phyloP scores from a whole-genome alignment of 768 basidiomycete genomes.

The Tephrocybe sp. region DNA sequence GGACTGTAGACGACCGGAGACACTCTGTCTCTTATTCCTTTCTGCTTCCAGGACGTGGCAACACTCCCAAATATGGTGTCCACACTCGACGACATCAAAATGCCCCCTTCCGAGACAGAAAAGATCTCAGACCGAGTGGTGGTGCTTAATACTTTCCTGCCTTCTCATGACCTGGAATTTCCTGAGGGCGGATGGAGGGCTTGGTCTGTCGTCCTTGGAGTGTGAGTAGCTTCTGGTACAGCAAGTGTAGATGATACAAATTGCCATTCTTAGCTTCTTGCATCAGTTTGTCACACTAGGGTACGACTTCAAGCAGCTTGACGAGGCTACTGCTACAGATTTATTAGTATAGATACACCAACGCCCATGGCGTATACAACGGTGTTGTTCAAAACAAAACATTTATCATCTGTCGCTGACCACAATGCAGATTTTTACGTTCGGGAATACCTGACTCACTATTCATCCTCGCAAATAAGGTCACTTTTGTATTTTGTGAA shows the following conservation, averaged over 20 bases:
- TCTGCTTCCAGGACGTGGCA: too few species aligned
- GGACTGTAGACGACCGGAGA: too few species aligned
- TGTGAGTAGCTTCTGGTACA: slow-evolving; percentile 25
- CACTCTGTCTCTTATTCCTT: too few species aligned
- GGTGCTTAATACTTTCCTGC: not conserved
- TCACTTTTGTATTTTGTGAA: too few species aligned
- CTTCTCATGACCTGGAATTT: slow-evolving; percentile 5
- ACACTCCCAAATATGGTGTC: too few species aligned
- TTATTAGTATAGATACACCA: not conserved
- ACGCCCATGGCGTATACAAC: slow-evolving; percentile 9
- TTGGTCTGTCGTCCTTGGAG: slow-evolving; percentile 44
- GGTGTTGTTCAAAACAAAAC: not conserved
- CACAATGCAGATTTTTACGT: slow-evolving; percentile 24
- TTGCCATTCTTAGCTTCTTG: not conserved
- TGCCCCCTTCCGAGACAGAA: not conserved
- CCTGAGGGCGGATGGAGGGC: slow-evolving; percentile 43
- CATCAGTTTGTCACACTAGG: slow-evolving; percentile 9
- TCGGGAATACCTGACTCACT: slow-evolving; percentile 22
- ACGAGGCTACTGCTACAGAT: not conserved
- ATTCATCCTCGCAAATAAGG: slow-evolving; percentile 22
- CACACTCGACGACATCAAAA: not conserved
- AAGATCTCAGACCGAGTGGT: not conserved
- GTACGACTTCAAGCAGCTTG: not conserved
- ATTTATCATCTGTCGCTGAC: not conserved
- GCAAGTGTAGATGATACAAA: not conserved